These are phyloP conservation scores for Rhizopogon rudus DNA, from an alignment of 768 basidiomycete species.

Conservation along the genomic window DNA sequence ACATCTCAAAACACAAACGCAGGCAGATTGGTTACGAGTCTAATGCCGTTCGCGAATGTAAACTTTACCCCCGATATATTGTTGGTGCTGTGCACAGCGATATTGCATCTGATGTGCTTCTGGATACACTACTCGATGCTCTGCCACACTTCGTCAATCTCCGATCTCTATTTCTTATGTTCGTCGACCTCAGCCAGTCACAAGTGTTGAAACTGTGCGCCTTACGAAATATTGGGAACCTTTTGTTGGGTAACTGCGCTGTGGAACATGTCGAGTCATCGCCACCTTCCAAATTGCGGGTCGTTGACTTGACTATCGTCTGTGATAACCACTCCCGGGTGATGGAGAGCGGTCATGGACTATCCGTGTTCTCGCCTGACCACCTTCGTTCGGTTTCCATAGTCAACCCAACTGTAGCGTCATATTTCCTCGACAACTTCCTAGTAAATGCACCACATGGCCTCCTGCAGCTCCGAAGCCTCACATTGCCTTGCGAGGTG, in stretches of 20 bases:
- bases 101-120: neutral
- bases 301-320: neutral
- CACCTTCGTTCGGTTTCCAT: constrained; percentile 2
- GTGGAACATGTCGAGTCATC: neutral
- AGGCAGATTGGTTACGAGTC: no score
- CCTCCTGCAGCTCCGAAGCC: neutral
- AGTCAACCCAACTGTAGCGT: neutral
- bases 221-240: neutral
- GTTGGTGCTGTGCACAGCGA: neutral
- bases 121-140: constrained; percentile 1
- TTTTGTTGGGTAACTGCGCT: neutral
- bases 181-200: neutral
- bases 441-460: neutral
- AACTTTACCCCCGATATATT: constrained; percentile 2
- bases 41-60: constrained; percentile 3
- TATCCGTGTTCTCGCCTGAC: neutral
- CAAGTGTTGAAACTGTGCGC: constrained; percentile 1
- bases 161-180: constrained; percentile 1
- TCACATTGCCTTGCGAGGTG: constrained; percentile 1
- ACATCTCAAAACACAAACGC: no score
- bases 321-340: neutral
- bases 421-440: neutral
- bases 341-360: neutral
- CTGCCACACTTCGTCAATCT: constrained; percentile 3
- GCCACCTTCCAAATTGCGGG: neutral